Base-by-base conservation (phyloP, 2,329 filamentous ascomycete species). In the Cercospora nicotianae region DNA sequence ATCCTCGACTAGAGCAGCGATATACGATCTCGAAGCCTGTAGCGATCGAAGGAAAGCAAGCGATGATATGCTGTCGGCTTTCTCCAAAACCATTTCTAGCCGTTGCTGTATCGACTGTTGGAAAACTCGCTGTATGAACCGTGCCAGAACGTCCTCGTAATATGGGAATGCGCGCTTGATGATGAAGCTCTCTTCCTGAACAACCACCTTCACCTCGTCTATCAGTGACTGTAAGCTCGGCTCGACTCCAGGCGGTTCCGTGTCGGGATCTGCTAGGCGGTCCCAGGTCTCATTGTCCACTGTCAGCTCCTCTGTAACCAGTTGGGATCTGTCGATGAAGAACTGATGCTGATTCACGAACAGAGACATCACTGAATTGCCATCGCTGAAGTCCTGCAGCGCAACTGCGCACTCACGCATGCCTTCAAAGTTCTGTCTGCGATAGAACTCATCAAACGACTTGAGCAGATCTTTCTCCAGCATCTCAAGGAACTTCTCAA, bases 321-420 rank as follows among this genome's bases (percentile, higher is more conserved):
- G 84, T 79, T 98, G 94, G 73, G 93, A 95, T 28, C 94, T 87
- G 77, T 98, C 95, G 76, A 99, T 97, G 81, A 99, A 99, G 85
- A 99, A 99, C 76, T 97, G 93, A 81, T 99, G 96, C 79, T 99
- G 95, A 77, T 99, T 99, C 77, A 99, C 94, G 79, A 98, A 99
- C 10, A 94, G 86, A 13, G 92, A 94, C 79, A 97, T 96, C 68
- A 98, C 95, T 78, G 94, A 98, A 66, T 93, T 89, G 62, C 95
- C 95, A 63, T 95, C 93, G 79, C 94, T 97, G 84, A 99, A 99
- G 80, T 98, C 95, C 77, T 95, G 87, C 70, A 99, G 84, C 51
- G 97, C 95, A 75, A 92, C 92, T 64, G 96, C 92, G 78, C 95
- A 99, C 78, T 98, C 95, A 82, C 92, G 90, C 96, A 99, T 99